Conservation (phyloP, 2,329 filamentous ascomycete species). For the Pseudocercospora crystallina region DNA sequence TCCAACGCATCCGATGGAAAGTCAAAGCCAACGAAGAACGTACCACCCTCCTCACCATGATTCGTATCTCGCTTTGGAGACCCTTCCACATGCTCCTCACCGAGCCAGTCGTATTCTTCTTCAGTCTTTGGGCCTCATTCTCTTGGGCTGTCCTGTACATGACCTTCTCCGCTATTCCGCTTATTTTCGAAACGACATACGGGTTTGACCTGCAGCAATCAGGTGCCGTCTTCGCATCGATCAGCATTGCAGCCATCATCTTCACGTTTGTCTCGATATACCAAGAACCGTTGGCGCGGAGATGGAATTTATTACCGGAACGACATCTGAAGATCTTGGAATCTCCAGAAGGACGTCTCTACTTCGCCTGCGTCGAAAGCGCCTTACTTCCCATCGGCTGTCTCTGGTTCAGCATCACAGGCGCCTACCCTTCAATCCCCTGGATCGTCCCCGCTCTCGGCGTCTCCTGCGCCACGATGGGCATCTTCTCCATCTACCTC, state of each 20-base stretch:
- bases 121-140: slow-evolving; percentile 87
- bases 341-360: slow-evolving; percentile 74
- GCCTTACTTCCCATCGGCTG: slow-evolving; percentile 75
- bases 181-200: slow-evolving; percentile 70
- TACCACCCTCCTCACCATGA: slow-evolving; percentile 65
- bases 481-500: slow-evolving; percentile 83
- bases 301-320: slow-evolving; percentile 10
- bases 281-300: slow-evolving; percentile 24
- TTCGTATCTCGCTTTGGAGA: slow-evolving; percentile 70
- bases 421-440: slow-evolving; percentile 57
- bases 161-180: slow-evolving; percentile 75
- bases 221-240: slow-evolving; percentile 71
- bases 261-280: slow-evolving; percentile 68
- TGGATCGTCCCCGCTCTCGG: slow-evolving; percentile 73
- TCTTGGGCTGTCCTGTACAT: slow-evolving; percentile 87
- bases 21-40: slow-evolving; percentile 77
- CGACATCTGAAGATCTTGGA: slow-evolving; percentile 40
- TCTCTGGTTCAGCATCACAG: slow-evolving; percentile 76
- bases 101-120: slow-evolving; percentile 79
- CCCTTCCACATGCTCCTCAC: slow-evolving; percentile 77
- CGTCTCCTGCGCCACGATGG: slow-evolving; percentile 73
- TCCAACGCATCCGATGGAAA: slow-evolving; percentile 65
- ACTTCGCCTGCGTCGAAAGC: slow-evolving; percentile 77
- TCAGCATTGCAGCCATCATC: slow-evolving; percentile 65
- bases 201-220: slow-evolving; percentile 66